Evolutionary conservation across 164 flowering plant species (phyloP), one percentile per base, ranked within the genome.

Genomic region (Vitis cinerea): DNA sequence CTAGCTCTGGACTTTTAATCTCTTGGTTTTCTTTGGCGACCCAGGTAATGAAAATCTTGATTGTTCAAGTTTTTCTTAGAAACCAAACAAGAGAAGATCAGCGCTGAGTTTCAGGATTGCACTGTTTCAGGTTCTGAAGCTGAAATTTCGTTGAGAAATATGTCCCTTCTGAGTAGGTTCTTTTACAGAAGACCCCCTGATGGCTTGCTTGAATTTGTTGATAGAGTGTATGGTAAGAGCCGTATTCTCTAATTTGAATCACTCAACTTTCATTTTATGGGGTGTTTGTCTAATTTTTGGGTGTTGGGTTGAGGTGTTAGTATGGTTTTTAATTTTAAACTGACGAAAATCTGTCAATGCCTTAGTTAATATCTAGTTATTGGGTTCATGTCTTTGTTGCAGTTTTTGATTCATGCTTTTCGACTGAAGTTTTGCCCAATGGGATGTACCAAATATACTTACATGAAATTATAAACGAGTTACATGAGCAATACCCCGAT

Each of bases 401-500:
- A 96, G 99, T 96, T 75, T 91, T 96, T 77, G 99, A 96, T 84
- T 91, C 99, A 2, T 93, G 99, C 73, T 93, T 96, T 64, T 93
- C 93, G 4, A 89, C 98, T 2, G 99, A 96, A 70, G 98, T 87
- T 44, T 72, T 96, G 47, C 89, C 93, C 0, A 95, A 88, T 72
- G 99, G 82, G 47, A 77, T 87, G 79, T 96, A 93, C 78, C 87
- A 85, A 37, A 81, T 90, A 23, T 93, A 96, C 77, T 72, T 96
- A 81, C 95, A 87, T 59, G 98, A 96, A 72, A 86, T 89, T 37
- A 71, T 91, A 11, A 87, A 72, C 27, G 99, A 96, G 67, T 80
- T 96, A 57, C 90, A 93, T 75, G 99, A 96, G 72, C 91, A 76
- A 63, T 89, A 82, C 61, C 85, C 92, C 1, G 89, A 87, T 1